A percentile compares a stretch with the other conserved stretches of the same genome.
These are phyloP conservation scores for Pharus latifolius DNA, from an alignment of 176 grass and related monocot genomes.

Conservation along the genomic window DNA sequence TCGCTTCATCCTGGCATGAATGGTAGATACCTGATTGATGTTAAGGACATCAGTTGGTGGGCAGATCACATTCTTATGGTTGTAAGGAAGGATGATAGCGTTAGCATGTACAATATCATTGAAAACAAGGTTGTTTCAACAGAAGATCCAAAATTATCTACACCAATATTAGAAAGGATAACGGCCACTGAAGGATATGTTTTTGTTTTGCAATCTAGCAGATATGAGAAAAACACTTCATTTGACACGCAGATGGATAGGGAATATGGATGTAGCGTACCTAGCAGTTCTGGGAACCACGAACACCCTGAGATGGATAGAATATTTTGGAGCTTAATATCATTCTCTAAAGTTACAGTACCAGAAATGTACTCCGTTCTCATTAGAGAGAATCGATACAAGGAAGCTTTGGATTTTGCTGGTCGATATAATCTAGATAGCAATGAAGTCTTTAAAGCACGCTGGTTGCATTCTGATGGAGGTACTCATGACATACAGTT, in stretches of 20 bases:
- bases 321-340: conserved; percentile 67
- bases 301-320: conserved; percentile 20
- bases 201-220: conserved; percentile 69
- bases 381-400: conserved; percentile 48
- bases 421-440: conserved; percentile 55
- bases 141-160: conserved; percentile 46
- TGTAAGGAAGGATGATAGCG: conserved; percentile 33
- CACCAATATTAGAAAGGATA: conserved; percentile 61
- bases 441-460: conserved; percentile 85
- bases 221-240: conserved; percentile 20
- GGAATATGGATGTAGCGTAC: neutral
- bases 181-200: conserved; percentile 42
- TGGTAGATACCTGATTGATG: conserved; percentile 27
- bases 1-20: conserved; percentile 34
- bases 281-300: conserved; percentile 6
- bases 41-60: conserved; percentile 92
- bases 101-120: conserved; percentile 65
- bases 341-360: conserved; percentile 59
- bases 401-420: conserved; percentile 69
- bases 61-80: conserved; percentile 68
- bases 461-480: conserved; percentile 51
- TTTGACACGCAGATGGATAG: conserved; percentile 9
- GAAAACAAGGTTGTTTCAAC: conserved; percentile 41
- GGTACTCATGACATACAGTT: conserved; percentile 57
- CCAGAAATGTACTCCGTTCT: conserved; percentile 69